Conservation (phyloP, 169 alveolate genomes). For the Eimeria tenella region DNA sequence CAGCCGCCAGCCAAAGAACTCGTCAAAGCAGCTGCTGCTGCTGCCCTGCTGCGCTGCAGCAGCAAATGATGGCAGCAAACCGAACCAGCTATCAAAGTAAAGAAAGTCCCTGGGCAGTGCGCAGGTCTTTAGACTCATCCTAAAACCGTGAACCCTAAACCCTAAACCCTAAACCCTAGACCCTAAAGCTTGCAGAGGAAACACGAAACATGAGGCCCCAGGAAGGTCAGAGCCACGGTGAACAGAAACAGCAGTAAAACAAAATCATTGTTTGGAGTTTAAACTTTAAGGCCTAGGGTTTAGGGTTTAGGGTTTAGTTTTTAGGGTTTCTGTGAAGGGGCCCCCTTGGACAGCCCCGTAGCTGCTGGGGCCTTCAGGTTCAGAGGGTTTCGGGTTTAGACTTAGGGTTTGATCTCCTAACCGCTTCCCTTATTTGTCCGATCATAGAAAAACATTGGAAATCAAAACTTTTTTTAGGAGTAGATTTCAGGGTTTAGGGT, state of each 20-base stretch:
- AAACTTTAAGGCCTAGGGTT: neutral
- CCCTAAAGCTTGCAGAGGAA: neutral
- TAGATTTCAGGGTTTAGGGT: neutral
- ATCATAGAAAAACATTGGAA: too few relatives aligned
- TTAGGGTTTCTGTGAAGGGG: too few relatives aligned
- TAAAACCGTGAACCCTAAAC: slow-evolving; percentile 10
- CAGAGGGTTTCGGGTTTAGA: neutral
- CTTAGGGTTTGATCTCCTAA: too few relatives aligned
- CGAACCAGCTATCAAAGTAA: slow-evolving; percentile 62
- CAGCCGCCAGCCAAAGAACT: slow-evolving; percentile 66
- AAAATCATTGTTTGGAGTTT: neutral
- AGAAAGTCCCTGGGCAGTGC: slow-evolving; percentile 67
- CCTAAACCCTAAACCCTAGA: slow-evolving; percentile 1
- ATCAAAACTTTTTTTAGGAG: too few relatives aligned
- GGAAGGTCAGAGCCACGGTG: too few relatives aligned
- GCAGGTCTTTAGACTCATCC: slow-evolving; percentile 56
- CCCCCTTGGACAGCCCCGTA: neutral
- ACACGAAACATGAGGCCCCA: neutral
- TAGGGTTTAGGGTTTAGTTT: neutral
- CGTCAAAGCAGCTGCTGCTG: slow-evolving; percentile 38
- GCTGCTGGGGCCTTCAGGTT: neutral
- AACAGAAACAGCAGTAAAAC: neutral
- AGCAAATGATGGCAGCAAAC: slow-evolving; percentile 39
- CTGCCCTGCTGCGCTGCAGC: neutral
- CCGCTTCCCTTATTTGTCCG: too few relatives aligned